Base-by-base conservation (phyloP, 1,139 yeast species). In the Sugiyamaella xylanicola region DNA sequence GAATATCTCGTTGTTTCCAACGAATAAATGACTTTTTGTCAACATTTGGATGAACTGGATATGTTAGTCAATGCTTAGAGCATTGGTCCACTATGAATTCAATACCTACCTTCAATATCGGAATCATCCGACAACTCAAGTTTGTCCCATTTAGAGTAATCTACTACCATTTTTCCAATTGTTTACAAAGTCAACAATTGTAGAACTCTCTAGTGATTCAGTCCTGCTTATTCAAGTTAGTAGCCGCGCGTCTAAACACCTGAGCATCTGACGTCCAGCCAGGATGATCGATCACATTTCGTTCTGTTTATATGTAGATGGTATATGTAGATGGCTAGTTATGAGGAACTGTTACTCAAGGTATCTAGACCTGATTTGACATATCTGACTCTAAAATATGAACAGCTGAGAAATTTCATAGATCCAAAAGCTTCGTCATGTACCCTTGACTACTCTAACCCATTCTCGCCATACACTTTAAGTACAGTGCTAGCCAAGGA, bases 1-100 rank as follows among this genome's bases (percentile, higher is more conserved):
- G 99, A 62, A 95, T 93, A 66, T 92, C 97, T 68, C 96, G 86
- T 74, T 95, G 99, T 70, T 91, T 93, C 99, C 98, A 93, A 60
- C 85, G 83, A 65, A 95, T 89, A 65, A 95, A 92, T 1, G 98
- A 91, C 51, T 77, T 78, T 71, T 95, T 95, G 72, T 95, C 99
- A 35, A 95, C 99, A 68, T 95, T 95, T 58, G 99, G 99, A 71
- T 95, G 99, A 8, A 92, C 99, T 64, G 50, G 36, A 39, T 35
- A n/a, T 36, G 47, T 22, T 54, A 35, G 43, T 27, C 8, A 32
- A 32, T 15, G 15, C 7, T 13, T 37, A 15, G 20, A 40, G 13
- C 42, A 22, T n/a, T n/a, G n/a, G n/a, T n/a, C n/a, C n/a, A n/a
- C n/a, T n/a, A n/a, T 16, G 11, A 17, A 16, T 35, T 19, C 9